Percentiles rank a stretch among this genome's conserved stretches.
phyloP scores from a whole-genome alignment of 805 yeast genomes.

The Candida manassasensis region DNA sequence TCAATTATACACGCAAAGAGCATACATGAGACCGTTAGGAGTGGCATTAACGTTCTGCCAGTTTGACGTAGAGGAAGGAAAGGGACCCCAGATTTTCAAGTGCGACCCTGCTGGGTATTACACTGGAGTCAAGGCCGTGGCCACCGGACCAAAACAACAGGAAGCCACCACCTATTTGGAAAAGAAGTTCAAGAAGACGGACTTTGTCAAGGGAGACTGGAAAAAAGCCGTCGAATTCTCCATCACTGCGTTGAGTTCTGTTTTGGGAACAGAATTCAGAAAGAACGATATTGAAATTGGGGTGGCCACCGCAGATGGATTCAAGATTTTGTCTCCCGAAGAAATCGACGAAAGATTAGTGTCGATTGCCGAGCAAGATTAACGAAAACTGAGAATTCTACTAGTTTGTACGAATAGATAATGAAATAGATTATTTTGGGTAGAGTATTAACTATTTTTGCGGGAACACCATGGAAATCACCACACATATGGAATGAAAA shows the following conservation, averaged over 20 bases:
- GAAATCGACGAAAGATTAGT: constrained; percentile 93
- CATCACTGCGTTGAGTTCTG: constrained; percentile 78
- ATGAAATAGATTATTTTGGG: too few relatives aligned
- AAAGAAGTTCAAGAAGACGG: constrained; percentile 75
- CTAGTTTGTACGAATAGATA: constrained; percentile 1
- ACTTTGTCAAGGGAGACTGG: constrained; percentile 76
- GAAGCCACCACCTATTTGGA: constrained; percentile 88
- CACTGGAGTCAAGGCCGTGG: constrained; percentile 84
- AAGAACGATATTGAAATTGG: constrained; percentile 93
- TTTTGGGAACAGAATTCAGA: constrained; percentile 88
- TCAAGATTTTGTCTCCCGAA: constrained; percentile 69
- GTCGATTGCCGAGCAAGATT: constrained; percentile 95
- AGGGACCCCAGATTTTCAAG: constrained; percentile 86
- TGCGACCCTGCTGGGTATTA: constrained; percentile 97
- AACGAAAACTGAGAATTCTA: constrained; percentile 11
- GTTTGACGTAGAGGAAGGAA: constrained; percentile 60
- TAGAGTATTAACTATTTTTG: too few relatives aligned
- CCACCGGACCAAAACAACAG: constrained; percentile 97
- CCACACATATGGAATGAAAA: constrained; percentile 84
- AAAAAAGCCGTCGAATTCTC: constrained; percentile 84
- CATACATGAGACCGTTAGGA: constrained; percentile 97
- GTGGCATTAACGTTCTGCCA: constrained; percentile 86
- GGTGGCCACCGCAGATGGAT: constrained; percentile 69
- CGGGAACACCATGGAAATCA: too few relatives aligned
- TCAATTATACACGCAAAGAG: constrained; percentile 95